Base-by-base conservation (phyloP, 148 eudicot genomes). In the Cornus suecica region DNA sequence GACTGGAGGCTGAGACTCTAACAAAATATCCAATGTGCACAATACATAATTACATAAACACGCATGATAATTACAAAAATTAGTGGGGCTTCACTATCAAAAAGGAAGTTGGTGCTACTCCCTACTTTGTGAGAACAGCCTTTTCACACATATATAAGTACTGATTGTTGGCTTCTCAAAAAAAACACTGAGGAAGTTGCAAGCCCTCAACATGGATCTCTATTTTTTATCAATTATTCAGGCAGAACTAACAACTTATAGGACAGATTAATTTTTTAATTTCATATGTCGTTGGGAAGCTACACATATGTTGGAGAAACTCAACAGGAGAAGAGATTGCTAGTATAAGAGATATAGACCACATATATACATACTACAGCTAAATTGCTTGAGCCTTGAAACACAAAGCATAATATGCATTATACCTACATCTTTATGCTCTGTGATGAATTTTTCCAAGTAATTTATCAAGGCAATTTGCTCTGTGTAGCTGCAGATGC, bases 401-500 rank as follows among this genome's bases (percentile, higher is more conserved):
- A 16, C 2, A 51, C 51, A 65, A 74, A 70, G 65, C 70, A 61
- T 48, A 30, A 45, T 62, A 37, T 18, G 56, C 23, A 54, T 45
- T 65, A 62, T 75, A 67, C 92, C 74, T 80, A 92, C 99, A 82
- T 94, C 97, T 87, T 79, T 86, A 82, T 92, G 91, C 81, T 92
- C 91, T 34, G 87, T 79, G 76, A 94, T 79, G 78, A 91, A 94
- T 78, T 92, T 91, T 60, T 91, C 97, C 83, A 94, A 83, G 82
- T 92, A 88, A 81, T 92, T 92, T 77, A 91, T 83, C 72, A 91
- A 65, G 64, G 91, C 99, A 81, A 90, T 84, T 85, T 90, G 99
- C 85, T 94, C 99, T 29, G 97, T 89, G 86, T 91, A 92, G 79
- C 92, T 94, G 90, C 99, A 92, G 78, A 91, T 64, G 22, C 99